These are phyloP conservation scores for Apiotrichum laibachii DNA, from an alignment of 1,284 basidiomycete genomes.

Conservation along the genomic window DNA sequence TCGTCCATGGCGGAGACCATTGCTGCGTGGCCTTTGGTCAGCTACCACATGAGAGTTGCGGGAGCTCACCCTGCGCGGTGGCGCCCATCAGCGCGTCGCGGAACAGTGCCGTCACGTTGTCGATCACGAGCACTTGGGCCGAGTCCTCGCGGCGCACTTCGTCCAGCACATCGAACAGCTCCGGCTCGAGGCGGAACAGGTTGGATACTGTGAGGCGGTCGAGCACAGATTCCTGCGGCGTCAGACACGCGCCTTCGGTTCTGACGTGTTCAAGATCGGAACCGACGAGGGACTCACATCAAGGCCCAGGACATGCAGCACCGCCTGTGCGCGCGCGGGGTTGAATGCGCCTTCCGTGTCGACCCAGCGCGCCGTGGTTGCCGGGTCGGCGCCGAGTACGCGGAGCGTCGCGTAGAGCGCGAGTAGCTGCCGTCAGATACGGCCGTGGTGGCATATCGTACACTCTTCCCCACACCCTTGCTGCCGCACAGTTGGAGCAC, in stretches of 20 bases:
- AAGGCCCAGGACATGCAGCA: conserved; percentile 24
- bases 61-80: conserved; percentile 39
- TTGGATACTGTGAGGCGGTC: conserved; percentile 33
- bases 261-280: too few species aligned
- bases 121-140: conserved; percentile 37
- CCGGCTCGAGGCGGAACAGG: conserved; percentile 41
- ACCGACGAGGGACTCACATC: too few species aligned
- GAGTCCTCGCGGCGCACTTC: conserved; percentile 1
- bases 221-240: conserved; percentile 22
- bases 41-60: conserved; percentile 3
- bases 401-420: conserved; percentile 41
- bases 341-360: conserved; percentile 47
- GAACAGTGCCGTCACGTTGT: conserved; percentile 40
- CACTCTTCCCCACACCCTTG: conserved; percentile 42
- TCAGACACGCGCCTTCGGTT: too few species aligned
- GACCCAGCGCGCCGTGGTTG: conserved; percentile 40
- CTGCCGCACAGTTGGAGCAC: conserved; percentile 43
- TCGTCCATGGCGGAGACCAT: conserved; percentile 46
- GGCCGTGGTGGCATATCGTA: conserved; percentile 22
- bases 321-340: conserved; percentile 32
- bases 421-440: conserved; percentile 32
- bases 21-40: conserved; percentile 42
- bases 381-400: conserved; percentile 22
- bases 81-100: conserved; percentile 39
- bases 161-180: conserved; percentile 28